Percentiles rank a stretch among this genome's conserved stretches.
phyloP scores from a whole-genome alignment of 2,329 filamentous ascomycete species.

The Keithomyces neogunnii region DNA sequence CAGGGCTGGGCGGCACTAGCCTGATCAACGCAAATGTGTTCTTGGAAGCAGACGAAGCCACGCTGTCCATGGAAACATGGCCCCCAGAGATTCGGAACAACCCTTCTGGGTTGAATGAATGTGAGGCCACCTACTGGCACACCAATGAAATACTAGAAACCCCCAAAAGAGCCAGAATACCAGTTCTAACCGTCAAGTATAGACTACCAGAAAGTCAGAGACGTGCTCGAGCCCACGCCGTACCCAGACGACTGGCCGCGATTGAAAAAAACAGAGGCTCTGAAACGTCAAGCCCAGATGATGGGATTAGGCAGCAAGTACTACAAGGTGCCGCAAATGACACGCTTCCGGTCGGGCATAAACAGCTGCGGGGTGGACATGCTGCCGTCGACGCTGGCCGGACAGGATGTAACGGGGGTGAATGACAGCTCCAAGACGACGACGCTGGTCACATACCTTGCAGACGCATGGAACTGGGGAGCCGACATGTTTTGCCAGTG shows the following conservation, averaged over 20 bases:
- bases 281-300: slow-evolving; percentile 46
- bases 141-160: not conserved
- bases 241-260: slow-evolving; percentile 51
- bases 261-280: slow-evolving; percentile 48
- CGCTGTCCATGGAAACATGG: slow-evolving; percentile 47
- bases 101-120: slow-evolving; percentile 33
- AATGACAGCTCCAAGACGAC: slow-evolving; percentile 63
- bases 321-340: slow-evolving; percentile 50
- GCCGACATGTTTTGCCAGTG: slow-evolving; percentile 64
- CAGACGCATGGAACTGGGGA: slow-evolving; percentile 65
- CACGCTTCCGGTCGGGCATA: slow-evolving; percentile 49
- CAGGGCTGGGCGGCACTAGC: slow-evolving; percentile 53
- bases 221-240: slow-evolving; percentile 48
- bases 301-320: slow-evolving; percentile 46
- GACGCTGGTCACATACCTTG: slow-evolving; percentile 57
- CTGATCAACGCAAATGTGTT: slow-evolving; percentile 62
- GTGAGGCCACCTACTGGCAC: slow-evolving; percentile 25
- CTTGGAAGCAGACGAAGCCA: slow-evolving; percentile 46
- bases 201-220: slow-evolving; percentile 49
- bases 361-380: slow-evolving; percentile 59
- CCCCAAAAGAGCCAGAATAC: too few relatives aligned
- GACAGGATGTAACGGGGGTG: slow-evolving; percentile 54
- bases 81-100: slow-evolving; percentile 44
- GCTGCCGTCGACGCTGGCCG: slow-evolving; percentile 49
- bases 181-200: not conserved